These are phyloP conservation scores for Gamarada debralockiae DNA, from an alignment of 495 filamentous ascomycete species.

Conservation along the genomic window DNA sequence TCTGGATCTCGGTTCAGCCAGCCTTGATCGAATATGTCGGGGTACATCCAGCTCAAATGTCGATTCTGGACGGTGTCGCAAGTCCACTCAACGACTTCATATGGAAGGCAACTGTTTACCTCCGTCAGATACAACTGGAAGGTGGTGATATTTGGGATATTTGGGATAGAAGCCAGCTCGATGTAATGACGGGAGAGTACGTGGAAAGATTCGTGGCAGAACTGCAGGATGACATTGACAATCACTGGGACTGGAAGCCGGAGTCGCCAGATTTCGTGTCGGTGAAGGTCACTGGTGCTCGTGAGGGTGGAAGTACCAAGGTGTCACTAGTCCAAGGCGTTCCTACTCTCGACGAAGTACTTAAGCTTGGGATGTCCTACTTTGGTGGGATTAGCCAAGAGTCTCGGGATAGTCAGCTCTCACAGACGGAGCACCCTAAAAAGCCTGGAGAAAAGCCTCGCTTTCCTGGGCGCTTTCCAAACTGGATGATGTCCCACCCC, in stretches of 20 bases:
- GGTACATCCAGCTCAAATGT: background rate
- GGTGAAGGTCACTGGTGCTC: background rate
- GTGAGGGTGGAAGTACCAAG: background rate
- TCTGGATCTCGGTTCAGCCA: constrained; percentile 12
- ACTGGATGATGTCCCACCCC: too few relatives aligned
- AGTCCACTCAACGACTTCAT: constrained; percentile 3
- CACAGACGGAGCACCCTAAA: too few relatives aligned
- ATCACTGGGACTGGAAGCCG: constrained; percentile 3
- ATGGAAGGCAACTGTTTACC: background rate
- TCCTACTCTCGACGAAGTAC: constrained; percentile 1
- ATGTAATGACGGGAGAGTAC: constrained; percentile 6
- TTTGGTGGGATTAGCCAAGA: too few relatives aligned
- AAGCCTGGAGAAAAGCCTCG: too few relatives aligned
- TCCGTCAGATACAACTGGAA: too few relatives aligned
- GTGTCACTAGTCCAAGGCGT: background rate
- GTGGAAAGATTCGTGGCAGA: constrained; percentile 3
- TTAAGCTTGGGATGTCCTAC: background rate
- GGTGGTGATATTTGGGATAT: too few relatives aligned
- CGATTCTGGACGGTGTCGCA: background rate
- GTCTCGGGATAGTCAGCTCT: too few relatives aligned
- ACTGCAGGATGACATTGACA: background rate
- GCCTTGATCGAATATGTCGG: constrained; percentile 3
- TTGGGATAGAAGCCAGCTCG: background rate
- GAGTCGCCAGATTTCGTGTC: background rate
- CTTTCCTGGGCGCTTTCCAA: too few relatives aligned